Conservation (phyloP, 2,329 filamentous ascomycete genomes). For the Dendryphion nanum region DNA sequence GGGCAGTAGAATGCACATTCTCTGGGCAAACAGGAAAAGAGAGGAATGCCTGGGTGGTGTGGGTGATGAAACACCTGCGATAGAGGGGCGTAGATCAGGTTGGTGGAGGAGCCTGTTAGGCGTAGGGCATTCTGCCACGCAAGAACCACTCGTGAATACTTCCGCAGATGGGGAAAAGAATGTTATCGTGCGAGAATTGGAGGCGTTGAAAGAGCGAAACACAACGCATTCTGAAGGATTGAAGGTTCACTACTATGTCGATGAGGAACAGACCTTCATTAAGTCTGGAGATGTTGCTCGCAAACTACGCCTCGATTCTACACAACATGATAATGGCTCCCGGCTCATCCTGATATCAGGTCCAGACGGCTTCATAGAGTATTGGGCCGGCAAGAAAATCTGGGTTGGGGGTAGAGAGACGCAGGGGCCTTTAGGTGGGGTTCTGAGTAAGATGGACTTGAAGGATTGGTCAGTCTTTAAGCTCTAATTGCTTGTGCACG, state of each 20-base stretch:
- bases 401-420: constrained; percentile 71
- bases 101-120: constrained; percentile 31
- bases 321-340: constrained; percentile 43
- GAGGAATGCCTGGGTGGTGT: constrained; percentile 65
- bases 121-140: constrained; percentile 9
- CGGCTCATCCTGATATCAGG: constrained; percentile 83
- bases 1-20: constrained; percentile 59
- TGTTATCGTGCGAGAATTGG: constrained; percentile 62
- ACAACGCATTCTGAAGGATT: constrained; percentile 18
- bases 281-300: constrained; percentile 37
- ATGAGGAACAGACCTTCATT: constrained; percentile 73
- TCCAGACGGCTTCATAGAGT: constrained; percentile 82
- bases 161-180: constrained; percentile 30
- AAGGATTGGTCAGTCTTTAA: constrained; percentile 60
- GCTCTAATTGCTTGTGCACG: constrained; percentile 45
- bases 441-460: constrained; percentile 61
- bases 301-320: constrained; percentile 14
- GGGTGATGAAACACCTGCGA: constrained; percentile 42
- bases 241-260: constrained; percentile 73
- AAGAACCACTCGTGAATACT: constrained; percentile 5
- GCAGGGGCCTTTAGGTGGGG: constrained; percentile 71
- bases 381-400: constrained; percentile 76
- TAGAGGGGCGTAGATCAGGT: constrained; percentile 11
- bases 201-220: constrained; percentile 53
- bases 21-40: constrained; percentile 75